These are phyloP conservation scores for Protea cynaroides DNA, from an alignment of 164 flowering plant species.

Conservation along the genomic window DNA sequence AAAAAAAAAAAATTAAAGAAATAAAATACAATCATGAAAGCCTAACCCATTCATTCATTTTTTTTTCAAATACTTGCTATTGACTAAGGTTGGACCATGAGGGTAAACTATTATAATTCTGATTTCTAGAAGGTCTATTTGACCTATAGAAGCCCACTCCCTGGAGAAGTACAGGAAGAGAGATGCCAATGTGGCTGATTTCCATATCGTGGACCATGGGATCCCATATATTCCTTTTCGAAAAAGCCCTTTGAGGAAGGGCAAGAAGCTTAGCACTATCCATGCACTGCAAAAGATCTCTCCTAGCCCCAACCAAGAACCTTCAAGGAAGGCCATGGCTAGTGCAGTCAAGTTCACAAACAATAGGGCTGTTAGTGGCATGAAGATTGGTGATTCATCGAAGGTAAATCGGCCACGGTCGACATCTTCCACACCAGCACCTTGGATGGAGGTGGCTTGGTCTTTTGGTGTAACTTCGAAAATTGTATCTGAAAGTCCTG, in stretches of 20 bases:
- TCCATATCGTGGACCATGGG: constrained; percentile 36
- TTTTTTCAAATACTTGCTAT: no score
- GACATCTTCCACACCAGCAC: not conserved
- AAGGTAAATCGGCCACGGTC: constrained; percentile 33
- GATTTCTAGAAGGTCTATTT: no score
- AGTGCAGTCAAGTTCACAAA: constrained; percentile 37
- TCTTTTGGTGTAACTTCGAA: constrained; percentile 48
- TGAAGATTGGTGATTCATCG: constrained; percentile 35
- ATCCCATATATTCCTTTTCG: constrained; percentile 51
- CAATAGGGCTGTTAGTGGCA: constrained; percentile 32
- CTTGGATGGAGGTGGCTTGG: constrained; percentile 3
- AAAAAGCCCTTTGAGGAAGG: constrained; percentile 45
- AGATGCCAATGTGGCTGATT: constrained; percentile 29
- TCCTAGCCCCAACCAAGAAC: constrained; percentile 21
- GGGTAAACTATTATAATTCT: no score
- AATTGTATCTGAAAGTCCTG: constrained; percentile 33
- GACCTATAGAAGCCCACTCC: no score
- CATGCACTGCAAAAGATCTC: constrained; percentile 35
- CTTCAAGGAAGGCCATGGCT: constrained; percentile 3
- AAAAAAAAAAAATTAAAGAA: no score
- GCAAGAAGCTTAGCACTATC: constrained; percentile 39
- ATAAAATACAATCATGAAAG: no score
- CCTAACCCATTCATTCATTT: no score
- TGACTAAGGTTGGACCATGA: no score
- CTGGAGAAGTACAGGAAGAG: constrained; percentile 23